A percentile compares a stretch with the other conserved stretches of the same genome.
phyloP scores from a whole-genome alignment of 345 rosid genomes.

The Moricandia arvensis region DNA sequence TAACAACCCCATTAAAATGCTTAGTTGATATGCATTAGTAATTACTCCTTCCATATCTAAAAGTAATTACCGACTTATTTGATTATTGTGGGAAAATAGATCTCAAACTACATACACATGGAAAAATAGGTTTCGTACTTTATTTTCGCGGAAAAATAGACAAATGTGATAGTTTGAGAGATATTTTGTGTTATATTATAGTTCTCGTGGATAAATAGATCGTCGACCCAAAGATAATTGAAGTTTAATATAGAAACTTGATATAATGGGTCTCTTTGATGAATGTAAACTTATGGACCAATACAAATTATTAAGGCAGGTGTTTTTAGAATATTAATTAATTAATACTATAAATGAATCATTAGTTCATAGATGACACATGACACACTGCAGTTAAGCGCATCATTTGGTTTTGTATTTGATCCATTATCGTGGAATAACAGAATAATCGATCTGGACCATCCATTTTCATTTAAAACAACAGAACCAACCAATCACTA shows the following conservation, averaged over 20 bases:
- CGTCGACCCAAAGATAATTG: background rate
- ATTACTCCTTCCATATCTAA: too few relatives aligned
- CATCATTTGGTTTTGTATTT: background rate
- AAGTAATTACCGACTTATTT: too few relatives aligned
- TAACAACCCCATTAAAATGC: background rate
- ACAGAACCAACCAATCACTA: too few relatives aligned
- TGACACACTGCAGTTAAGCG: background rate
- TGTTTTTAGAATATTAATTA: background rate
- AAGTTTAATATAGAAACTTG: background rate
- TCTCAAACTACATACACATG: too few relatives aligned
- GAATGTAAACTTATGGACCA: background rate
- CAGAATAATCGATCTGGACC: background rate
- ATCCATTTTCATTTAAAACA: background rate
- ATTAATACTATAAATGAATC: background rate
- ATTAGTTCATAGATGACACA: background rate
- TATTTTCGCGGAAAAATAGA: too few relatives aligned
- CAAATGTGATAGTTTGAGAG: too few relatives aligned
- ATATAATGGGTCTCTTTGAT: background rate
- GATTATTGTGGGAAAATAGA: too few relatives aligned
- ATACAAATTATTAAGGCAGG: background rate
- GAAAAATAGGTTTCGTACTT: too few relatives aligned
- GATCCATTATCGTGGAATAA: background rate
- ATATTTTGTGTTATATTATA: too few relatives aligned
- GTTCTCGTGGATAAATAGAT: too few relatives aligned
- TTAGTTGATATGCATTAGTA: too few relatives aligned